phyloP scores from a whole-genome alignment of 768 basidiomycete species.

The Mycena alexandri region DNA sequence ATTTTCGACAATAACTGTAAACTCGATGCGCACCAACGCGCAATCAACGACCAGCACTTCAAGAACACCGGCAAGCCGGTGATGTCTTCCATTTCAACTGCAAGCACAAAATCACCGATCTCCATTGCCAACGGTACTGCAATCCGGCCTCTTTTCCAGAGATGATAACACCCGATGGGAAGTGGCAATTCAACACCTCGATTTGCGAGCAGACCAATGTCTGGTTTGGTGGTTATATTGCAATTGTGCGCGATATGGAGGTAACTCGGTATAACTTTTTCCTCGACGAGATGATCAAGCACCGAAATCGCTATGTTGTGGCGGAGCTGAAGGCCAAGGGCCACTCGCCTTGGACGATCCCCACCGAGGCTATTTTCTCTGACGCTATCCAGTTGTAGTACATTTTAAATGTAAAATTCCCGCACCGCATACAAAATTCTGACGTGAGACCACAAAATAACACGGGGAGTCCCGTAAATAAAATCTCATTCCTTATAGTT shows the following conservation, averaged over 20 bases:
- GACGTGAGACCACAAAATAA: too few relatives aligned
- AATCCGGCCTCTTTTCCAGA: constrained; percentile 31
- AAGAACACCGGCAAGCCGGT: constrained; percentile 29
- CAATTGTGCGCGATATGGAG: constrained; percentile 15
- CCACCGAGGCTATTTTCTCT: not conserved
- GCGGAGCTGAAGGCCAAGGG: constrained; percentile 9
- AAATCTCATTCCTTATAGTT: too few relatives aligned
- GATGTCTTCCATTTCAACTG: constrained; percentile 38
- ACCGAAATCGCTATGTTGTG: constrained; percentile 10
- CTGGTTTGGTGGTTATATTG: constrained; percentile 19
- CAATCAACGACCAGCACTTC: constrained; percentile 32
- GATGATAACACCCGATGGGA: constrained; percentile 1
- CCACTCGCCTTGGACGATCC: constrained; percentile 8
- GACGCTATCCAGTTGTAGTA: not conserved
- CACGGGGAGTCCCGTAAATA: too few relatives aligned
- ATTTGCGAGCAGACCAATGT: constrained; percentile 19
- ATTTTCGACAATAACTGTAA: constrained; percentile 46
- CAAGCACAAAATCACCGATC: constrained; percentile 37
- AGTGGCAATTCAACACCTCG: constrained; percentile 18
- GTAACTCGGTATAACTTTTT: constrained; percentile 7
- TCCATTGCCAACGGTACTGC: constrained; percentile 32
- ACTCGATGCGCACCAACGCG: constrained; percentile 31
- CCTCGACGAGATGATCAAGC: constrained; percentile 26
- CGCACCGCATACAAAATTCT: too few relatives aligned
- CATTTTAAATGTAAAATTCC: not conserved